Base-by-base conservation (phyloP, 2,329 filamentous ascomycete genomes). In the Metarhizium sp. region DNA sequence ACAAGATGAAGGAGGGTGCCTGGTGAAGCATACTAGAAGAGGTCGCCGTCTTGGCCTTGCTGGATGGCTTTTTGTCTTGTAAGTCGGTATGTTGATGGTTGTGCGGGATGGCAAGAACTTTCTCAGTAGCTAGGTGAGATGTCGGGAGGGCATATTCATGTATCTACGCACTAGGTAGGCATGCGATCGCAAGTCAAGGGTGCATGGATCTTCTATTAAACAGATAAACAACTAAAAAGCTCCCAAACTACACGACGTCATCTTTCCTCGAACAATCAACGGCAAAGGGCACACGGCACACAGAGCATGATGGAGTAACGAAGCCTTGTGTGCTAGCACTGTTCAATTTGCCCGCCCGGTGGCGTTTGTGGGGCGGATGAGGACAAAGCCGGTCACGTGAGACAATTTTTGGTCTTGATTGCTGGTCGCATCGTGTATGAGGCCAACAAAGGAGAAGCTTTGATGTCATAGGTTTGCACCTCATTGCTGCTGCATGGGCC, bases 11-110 rank as follows among this genome's bases (percentile, higher is more conserved):
- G 18, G 20, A 8, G 4, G 3, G 38, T n/a, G 11, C 18, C 30
- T 25, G 36, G 45, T 14, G 10, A 25, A 56, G 73, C 84, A 66
- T 77, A 90, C 87, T 90, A 90, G 68, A 90, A 83, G 59, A 88
- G 58, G 86, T 89, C 58, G 86, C 85, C 86, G 89, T 89, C n/a
- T 51, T 54, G 48, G 16, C 10, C n/a, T 30, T 14, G 32, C 30
- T 29, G 20, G 18, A 14, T 48, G n/a, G 29, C 8, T 20, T 14
- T 8, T 48, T 20, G 11, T 14, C 11, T 30, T 30, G 25, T 29
- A 14, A 16, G 14, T 29, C 45, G 45, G 30, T 30, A 48, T 16
- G 20, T 13, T 11, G 45, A 30, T 30, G 18, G 8, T n/a, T 13
- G 14, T 14, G 30, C 45, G 6, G 6, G 20, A 30, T 48, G 45